Percentiles rank a stretch among this genome's conserved stretches.
Evolutionary conservation across 495 filamentous ascomycete species (phyloP).

Genomic region (Neurospora sp.): DNA sequence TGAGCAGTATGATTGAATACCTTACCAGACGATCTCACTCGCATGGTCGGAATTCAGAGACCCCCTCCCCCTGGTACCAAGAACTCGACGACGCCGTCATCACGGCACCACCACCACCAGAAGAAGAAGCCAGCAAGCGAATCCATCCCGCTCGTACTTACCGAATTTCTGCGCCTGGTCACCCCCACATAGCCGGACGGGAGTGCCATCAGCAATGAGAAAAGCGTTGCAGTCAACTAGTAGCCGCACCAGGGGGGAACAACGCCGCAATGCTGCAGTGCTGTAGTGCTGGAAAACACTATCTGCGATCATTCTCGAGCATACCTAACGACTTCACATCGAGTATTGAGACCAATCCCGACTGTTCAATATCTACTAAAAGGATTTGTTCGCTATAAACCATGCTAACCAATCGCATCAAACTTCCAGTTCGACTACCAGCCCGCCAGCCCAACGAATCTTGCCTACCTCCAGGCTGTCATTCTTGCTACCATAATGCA

Average conservation of each 20-base stretch:
- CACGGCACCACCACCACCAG: neutral
- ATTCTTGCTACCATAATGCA: neutral
- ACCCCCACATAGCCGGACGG: neutral
- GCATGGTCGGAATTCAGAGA: neutral
- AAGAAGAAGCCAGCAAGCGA: neutral
- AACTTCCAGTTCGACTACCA: neutral
- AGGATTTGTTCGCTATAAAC: neutral
- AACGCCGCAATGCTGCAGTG: neutral
- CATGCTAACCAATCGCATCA: neutral
- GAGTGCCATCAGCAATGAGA: neutral
- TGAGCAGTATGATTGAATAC: neutral
- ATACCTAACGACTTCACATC: neutral
- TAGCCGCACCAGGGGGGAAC: neutral
- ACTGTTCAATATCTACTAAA: neutral
- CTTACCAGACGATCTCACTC: neutral
- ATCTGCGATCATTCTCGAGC: neutral
- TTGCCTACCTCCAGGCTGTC: neutral
- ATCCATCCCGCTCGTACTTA: neutral
- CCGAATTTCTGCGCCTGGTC: neutral
- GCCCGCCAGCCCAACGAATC: neutral
- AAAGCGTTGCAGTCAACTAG: neutral
- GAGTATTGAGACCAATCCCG: neutral
- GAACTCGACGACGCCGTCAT: neutral
- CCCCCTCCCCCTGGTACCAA: neutral
- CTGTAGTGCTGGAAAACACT: neutral